Base-by-base conservation (phyloP, 495 filamentous ascomycete species). In the Aspergillus diversus region DNA sequence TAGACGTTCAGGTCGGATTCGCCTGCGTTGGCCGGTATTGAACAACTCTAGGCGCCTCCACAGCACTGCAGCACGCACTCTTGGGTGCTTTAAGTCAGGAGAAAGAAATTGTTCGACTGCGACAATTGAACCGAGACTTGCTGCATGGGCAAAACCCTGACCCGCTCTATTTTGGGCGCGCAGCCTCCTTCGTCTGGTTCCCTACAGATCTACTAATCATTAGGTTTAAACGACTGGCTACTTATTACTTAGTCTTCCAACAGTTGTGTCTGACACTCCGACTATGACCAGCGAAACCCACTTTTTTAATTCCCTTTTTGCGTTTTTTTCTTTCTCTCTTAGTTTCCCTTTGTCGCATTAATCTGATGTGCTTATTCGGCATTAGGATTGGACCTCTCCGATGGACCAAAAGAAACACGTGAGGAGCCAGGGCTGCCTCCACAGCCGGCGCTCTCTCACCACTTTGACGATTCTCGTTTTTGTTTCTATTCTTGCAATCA, bases 341-440 rank as follows among this genome's bases (percentile, higher is more conserved):
- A 16, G 43, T 7, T 39, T 37, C 51, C 33, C 49, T 63, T 65
- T 64, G 63, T 63, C 53, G 57, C 60, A 60, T 52, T 61, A 58
- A 59, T 58, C 37, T 66, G 52, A 60, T 48, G 58, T 61, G 49
- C 64, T 61, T 62, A 53, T 56, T 47, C 53, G 47, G 47, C 21
- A 59, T 49, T 47, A 66, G 64, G 33, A 35, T 63, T 48, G 35
- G 47, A 47, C 50, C 59, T 12, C 46, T 35, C 34, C 53, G 52
- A 72, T 73, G 66, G 69, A 63, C 48, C 59, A 46, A 31, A 69
- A 68, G 63, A 75, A 77, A 67, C 75, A 77, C 75, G 75, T 75
- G 75, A 77, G 73, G 57, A 66, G 61, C 53, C 67, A 65, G 56
- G 68, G 75, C 15, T 73, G 66, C 62, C 63, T 76, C 55, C 71